Evolutionary conservation across 305 asterid species (phyloP).

Genomic region (Striga hermonthica): DNA sequence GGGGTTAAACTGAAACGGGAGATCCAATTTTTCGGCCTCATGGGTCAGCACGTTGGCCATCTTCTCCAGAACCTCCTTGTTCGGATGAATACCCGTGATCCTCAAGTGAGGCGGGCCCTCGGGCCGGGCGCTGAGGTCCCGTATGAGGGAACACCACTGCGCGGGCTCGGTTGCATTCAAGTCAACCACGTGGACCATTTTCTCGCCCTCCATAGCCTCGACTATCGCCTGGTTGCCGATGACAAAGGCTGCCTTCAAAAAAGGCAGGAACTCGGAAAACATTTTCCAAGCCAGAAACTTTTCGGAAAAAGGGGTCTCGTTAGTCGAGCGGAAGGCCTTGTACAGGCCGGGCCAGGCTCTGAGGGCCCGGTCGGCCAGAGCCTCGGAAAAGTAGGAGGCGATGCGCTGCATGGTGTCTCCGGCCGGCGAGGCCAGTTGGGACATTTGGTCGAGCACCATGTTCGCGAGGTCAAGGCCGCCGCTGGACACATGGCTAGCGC

Average conservation of each 20-base stretch:
- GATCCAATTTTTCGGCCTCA: constrained; percentile 80
- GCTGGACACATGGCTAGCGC: constrained; percentile 78
- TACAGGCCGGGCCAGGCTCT: constrained; percentile 82
- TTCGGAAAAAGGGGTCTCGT: constrained; percentile 45
- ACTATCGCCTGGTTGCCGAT: constrained; percentile 76
- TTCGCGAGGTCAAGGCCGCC: constrained; percentile 82
- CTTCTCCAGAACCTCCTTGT: constrained; percentile 64
- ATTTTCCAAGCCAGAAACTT: constrained; percentile 59
- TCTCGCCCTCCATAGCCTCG: constrained; percentile 96
- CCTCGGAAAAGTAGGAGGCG: constrained; percentile 85
- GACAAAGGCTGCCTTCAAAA: constrained; percentile 72
- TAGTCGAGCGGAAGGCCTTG: constrained; percentile 65
- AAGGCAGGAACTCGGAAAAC: constrained; percentile 76
- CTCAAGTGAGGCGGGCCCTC: constrained; percentile 95
- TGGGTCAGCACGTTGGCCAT: constrained; percentile 65
- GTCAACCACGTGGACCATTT: constrained; percentile 83
- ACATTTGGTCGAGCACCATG: constrained; percentile 81
- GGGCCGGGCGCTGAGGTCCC: constrained; percentile 80
- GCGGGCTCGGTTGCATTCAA: constrained; percentile 65
- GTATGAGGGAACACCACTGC: constrained; percentile 82
- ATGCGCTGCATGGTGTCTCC: constrained; percentile 97
- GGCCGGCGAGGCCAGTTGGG: constrained; percentile 73
- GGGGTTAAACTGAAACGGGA: constrained; percentile 86
- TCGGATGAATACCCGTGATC: constrained; percentile 73
- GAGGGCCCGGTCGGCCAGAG: constrained; percentile 79